Evolutionary conservation across 139 green algal species (phyloP), one percentile per base, ranked within the genome.

Genomic region (Asterochloris erici): DNA sequence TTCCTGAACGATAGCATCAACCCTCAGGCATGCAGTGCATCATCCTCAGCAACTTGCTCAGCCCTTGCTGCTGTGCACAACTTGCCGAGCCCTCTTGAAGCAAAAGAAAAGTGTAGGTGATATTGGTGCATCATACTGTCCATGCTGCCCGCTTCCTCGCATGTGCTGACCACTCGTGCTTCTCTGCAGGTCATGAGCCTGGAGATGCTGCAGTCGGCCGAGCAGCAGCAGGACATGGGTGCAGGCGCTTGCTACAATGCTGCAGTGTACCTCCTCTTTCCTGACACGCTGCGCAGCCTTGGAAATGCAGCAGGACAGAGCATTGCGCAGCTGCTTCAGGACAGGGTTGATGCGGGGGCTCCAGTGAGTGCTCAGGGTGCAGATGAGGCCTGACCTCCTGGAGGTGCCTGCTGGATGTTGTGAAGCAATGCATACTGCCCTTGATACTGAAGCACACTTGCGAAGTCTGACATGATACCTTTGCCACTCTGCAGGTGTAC

Each of bases 191-290:
- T 14, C 60, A 54, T n/a, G 16, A 70, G 54, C 12, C 14, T 80
- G 11, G 47, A 80, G 60, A n/a, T 80, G 23, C 21, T 60, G 76
- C 76, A 80, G 76, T 68, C 60, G 19, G 76, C 60, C 14, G 61
- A 12, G 9, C 60, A 38, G 12, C 12, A 19, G 68, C 11, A 70
- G 23, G 68, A 21, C 28, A n/a, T 27, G 24, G 76, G 60, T 60
- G 23, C 38, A 2, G 38, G 38, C 38, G 38, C 38, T 54, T 54
- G 38, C 38, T 54, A 54, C 38, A 54, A 54, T 54, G 38, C 38
- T 54, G 38, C 38, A 6, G 38, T 54, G 38, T 54, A 54, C 38
- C 38, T 54, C 38, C 38, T 54, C 38, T 54, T 54, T 6, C 38
- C 38, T 54, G 38, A 54, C 38, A 54, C 38, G 38, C 38, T 54